Conservation (phyloP, 345 rosid genomes). For the Brassica carinata region DNA sequence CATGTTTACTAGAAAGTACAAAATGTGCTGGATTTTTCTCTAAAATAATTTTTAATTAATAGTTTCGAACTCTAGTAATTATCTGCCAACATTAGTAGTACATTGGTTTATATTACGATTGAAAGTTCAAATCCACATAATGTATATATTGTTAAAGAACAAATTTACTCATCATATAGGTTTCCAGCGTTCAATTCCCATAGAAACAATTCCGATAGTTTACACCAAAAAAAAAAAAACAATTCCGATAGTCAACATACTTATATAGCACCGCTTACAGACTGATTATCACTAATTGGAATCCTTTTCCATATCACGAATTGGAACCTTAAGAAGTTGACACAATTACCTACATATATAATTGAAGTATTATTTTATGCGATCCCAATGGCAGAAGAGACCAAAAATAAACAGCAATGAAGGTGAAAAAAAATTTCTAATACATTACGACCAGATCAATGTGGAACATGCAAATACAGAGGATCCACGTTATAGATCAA, state of each 20-base stretch:
- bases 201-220: background rate
- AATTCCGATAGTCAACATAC: no score
- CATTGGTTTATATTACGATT: background rate
- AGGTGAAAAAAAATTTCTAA: slow-evolving; percentile 12
- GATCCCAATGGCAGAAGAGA: slow-evolving; percentile 28
- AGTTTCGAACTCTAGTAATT: background rate
- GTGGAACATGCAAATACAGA: slow-evolving; percentile 41
- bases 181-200: background rate
- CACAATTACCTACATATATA: background rate
- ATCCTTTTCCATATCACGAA: background rate
- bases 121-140: background rate
- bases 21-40: background rate
- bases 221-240: background rate
- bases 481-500: slow-evolving; percentile 32
- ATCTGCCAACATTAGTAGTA: background rate
- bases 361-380: background rate
- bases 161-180: background rate
- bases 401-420: slow-evolving; percentile 36
- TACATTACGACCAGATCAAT: slow-evolving; percentile 16
- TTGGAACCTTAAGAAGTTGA: background rate
- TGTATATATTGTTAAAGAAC: background rate
- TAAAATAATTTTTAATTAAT: background rate
- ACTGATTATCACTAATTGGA: background rate
- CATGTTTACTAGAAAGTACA: background rate
- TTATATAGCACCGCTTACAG: background rate